A percentile compares a stretch with the other conserved stretches of the same genome.
Conservation (phyloP, 352 stramenopile genomes). For the Phytophthora pini region DNA sequence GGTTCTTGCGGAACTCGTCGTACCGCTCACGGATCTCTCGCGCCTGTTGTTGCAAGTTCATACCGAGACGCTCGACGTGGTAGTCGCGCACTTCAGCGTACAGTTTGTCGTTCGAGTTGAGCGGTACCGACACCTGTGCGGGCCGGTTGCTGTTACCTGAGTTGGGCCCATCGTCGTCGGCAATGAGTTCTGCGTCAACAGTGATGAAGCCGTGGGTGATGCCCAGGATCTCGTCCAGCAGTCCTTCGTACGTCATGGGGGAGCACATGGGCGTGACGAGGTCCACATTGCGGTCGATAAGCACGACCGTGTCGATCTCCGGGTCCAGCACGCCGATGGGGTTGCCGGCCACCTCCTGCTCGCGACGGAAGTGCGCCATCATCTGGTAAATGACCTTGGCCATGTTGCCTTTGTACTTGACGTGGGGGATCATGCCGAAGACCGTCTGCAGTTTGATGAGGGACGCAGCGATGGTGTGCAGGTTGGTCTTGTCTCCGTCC, state of each 20-base stretch:
- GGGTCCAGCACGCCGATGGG: constrained; percentile 79
- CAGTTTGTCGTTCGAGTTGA: constrained; percentile 96
- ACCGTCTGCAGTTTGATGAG: constrained; percentile 95
- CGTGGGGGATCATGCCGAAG: constrained; percentile 92
- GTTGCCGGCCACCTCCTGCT: constrained; percentile 87
- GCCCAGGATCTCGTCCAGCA: constrained; percentile 96
- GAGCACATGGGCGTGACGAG: constrained; percentile 96
- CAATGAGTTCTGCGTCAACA: constrained; percentile 78
- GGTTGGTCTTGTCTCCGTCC: constrained; percentile 88
- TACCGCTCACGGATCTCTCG: constrained; percentile 95
- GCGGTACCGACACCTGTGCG: constrained; percentile 90
- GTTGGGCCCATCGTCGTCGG: constrained; percentile 64
- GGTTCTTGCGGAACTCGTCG: constrained; percentile 95
- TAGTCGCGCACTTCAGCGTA: constrained; percentile 97
- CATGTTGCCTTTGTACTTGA: constrained; percentile 94
- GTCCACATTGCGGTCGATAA: constrained; percentile 96
- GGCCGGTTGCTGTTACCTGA: constrained; percentile 38
- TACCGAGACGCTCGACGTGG: constrained; percentile 96
- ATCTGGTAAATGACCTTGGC: constrained; percentile 93
- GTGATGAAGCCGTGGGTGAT: constrained; percentile 94
- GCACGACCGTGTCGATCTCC: constrained; percentile 94
- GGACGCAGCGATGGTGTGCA: constrained; percentile 88
- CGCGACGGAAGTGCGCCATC: constrained; percentile 92
- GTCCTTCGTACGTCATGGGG: constrained; percentile 96
- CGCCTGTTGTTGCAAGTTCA: constrained; percentile 96